Evolutionary conservation across 192 early-diverging fungal species (phyloP), one percentile per base, ranked within the genome.

Genomic region (Phycomyces nitens): DNA sequence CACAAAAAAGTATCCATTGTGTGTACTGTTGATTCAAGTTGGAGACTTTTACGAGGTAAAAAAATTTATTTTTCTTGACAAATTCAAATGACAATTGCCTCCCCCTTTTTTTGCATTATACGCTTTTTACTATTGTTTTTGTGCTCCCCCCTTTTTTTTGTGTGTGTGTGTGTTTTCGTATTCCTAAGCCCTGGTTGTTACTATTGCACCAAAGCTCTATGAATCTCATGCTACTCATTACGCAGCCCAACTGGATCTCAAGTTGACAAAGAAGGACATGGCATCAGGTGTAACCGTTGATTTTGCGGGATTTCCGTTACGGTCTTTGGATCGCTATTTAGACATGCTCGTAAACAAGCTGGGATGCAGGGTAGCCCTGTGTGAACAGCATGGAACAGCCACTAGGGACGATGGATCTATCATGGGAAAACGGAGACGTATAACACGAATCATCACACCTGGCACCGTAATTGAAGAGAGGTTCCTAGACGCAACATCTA

Each of bases 381-480:
- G 87, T 65, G 90, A 90, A 58, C 88, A 92, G 65, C 82, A 77
- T 40, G 71, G 62, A 5, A 58, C 68, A 3, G 53, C 65, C 4
- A 52, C 64, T n/a, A 21, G 71, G 12, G 69, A 80, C 26, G 79
- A 82, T 54, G 67, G 70, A 0, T 60, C 72, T 50, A 70, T 71
- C 29, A 55, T 77, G 8, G 68, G 76, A 26, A 86, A 92, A 53
- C 76, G 82, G 0, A 74, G 96, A 41, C 77, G 73, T 15, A 85
- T 98, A 11, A 85, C 85, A 4, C 71, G 94, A 2, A 88, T 95
- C 51, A 84, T 94, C 50, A 94, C 93, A 0, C 88, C 93, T 0
- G 96, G 94, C 0, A 94, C 94, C 0, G 61, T 94, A 27, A 84
- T 98, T 24, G 91, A 92, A 61, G 86, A 89, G 53, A 79, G 83